Evolutionary conservation across 2,329 filamentous ascomycete species (phyloP).

Genomic region (Exophiala phaeomuriformis): DNA sequence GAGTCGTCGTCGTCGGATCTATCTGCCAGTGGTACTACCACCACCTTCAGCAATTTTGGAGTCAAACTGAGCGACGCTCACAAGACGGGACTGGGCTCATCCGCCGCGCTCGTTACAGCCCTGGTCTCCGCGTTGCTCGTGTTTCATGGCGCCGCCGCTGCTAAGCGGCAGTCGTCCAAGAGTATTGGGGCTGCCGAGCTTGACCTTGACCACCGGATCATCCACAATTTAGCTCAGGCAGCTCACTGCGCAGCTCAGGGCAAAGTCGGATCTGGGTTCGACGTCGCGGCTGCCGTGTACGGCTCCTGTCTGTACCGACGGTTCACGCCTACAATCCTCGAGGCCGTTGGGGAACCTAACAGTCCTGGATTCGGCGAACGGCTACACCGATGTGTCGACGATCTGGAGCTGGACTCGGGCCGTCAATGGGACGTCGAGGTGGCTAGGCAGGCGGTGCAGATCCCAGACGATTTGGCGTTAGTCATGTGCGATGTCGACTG

Average conservation of each 20-base stretch:
- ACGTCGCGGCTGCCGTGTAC: constrained; percentile 87
- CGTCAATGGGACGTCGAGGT: constrained; percentile 73
- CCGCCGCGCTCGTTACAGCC: constrained; percentile 84
- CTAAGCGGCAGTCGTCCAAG: constrained; percentile 1
- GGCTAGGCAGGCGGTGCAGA: constrained; percentile 57
- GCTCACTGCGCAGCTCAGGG: constrained; percentile 94
- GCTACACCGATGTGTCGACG: constrained; percentile 61
- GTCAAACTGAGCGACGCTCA: constrained; percentile 70
- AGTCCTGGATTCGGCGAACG: constrained; percentile 58
- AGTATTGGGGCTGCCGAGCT: not conserved
- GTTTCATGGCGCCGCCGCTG: constrained; percentile 31
- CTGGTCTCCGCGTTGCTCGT: constrained; percentile 71
- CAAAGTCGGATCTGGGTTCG: constrained; percentile 92
- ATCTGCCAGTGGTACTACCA: constrained; percentile 27
- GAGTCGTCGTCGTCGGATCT: constrained; percentile 21
- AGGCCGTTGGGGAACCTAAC: constrained; percentile 59
- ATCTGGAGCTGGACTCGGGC: constrained; percentile 36
- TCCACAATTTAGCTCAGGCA: constrained; percentile 87
- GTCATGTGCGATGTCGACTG: constrained; percentile 96
- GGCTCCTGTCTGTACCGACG: constrained; percentile 84
- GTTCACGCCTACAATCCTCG: constrained; percentile 76
- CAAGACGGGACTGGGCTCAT: constrained; percentile 94
- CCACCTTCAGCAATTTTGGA: constrained; percentile 65
- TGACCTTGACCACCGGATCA: constrained; percentile 32
- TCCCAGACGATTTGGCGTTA: constrained; percentile 67